Conservation (phyloP, 2,329 filamentous ascomycete species). For the Trichoderma cornu-damae region DNA sequence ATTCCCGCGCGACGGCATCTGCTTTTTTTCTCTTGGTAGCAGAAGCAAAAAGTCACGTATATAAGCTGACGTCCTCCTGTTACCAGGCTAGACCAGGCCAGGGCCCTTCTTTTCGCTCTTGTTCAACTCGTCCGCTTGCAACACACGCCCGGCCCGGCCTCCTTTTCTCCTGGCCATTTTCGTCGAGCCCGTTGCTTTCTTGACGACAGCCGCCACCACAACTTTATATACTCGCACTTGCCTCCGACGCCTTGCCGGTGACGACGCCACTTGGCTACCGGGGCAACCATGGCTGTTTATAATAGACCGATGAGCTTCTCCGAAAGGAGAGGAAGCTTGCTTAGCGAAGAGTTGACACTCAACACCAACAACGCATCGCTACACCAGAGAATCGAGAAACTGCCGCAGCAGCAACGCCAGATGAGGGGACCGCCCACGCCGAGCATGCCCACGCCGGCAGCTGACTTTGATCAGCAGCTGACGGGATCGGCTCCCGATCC, state of each 20-base stretch:
- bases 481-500: conserved; percentile 59
- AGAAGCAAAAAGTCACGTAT: not conserved
- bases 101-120: not conserved
- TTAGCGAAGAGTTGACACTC: conserved; percentile 54
- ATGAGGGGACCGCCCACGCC: conserved; percentile 58
- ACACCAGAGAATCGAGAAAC: conserved; percentile 49
- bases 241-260: not conserved
- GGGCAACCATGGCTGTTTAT: conserved; percentile 33
- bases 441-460: conserved; percentile 60
- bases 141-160: not conserved
- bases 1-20: not conserved
- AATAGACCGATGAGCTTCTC: conserved; percentile 54
- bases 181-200: not conserved
- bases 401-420: conserved; percentile 36
- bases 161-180: not conserved
- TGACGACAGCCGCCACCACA: not conserved
- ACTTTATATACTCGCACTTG: too few relatives aligned
- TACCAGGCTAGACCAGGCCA: conserved; percentile 8
- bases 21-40: not conserved
- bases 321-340: conserved; percentile 54
- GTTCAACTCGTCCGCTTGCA: not conserved
- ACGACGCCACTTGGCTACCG: not conserved
- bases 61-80: conserved; percentile 5
- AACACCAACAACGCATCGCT: conserved; percentile 43
- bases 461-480: conserved; percentile 57